A percentile compares a stretch with the other conserved stretches of the same genome.
Conservation (phyloP, 306 rosid genomes). For the Castanopsis chinensis region DNA sequence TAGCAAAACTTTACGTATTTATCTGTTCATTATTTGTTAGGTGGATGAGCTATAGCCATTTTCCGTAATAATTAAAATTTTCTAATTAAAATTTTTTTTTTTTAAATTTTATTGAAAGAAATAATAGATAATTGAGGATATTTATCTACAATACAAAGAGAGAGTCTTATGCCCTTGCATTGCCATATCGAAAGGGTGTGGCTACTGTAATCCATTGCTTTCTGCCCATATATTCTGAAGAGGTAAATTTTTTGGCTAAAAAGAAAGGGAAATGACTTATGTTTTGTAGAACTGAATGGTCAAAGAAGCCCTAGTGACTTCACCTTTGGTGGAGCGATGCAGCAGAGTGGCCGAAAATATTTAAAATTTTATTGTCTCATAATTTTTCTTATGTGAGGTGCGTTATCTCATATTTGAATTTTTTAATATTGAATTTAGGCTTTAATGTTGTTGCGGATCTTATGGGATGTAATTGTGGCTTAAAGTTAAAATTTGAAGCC, state of each 20-base stretch:
- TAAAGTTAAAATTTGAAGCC: too few species aligned
- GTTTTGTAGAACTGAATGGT: not conserved
- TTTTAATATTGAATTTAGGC: too few species aligned
- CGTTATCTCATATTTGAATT: too few species aligned
- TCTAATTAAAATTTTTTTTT: not conserved
- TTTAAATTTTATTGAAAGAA: not conserved
- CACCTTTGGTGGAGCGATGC: not conserved
- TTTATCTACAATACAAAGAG: not conserved
- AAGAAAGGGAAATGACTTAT: not conserved
- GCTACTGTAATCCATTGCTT: slow-evolving; percentile 1
- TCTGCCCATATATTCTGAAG: not conserved
- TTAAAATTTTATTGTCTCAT: too few species aligned
- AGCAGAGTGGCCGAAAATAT: too few species aligned
- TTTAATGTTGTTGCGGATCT: too few species aligned
- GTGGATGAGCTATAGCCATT: not conserved
- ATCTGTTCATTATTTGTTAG: not conserved
- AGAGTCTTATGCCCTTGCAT: not conserved
- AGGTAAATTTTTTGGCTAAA: not conserved
- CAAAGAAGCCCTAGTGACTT: slow-evolving; percentile 3
- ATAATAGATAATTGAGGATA: not conserved
- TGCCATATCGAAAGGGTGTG: slow-evolving; percentile 6
- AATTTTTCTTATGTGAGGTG: too few species aligned
- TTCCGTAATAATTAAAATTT: not conserved
- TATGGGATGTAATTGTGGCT: too few species aligned
- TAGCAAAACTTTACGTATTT: slow-evolving; percentile 6